Percentiles rank a stretch among this genome's conserved stretches.
phyloP scores from a whole-genome alignment of 2,329 filamentous ascomycete species.

The Cadophora malorum region DNA sequence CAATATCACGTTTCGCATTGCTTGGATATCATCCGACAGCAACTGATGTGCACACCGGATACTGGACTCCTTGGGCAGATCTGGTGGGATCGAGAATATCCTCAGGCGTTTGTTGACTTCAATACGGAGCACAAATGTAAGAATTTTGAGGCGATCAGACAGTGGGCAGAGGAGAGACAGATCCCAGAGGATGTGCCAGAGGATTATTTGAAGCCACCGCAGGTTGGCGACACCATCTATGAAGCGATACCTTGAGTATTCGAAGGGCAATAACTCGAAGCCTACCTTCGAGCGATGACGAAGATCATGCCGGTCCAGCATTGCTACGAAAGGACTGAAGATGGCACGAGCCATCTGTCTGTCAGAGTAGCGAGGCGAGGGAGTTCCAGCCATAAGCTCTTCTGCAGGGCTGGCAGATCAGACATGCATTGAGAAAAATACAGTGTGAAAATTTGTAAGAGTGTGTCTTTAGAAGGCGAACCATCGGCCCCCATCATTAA shows the following conservation, averaged over 20 bases:
- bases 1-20: conserved; percentile 60
- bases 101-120: conserved; percentile 57
- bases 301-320: background rate
- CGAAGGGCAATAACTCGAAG: background rate
- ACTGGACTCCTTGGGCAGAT: conserved; percentile 60
- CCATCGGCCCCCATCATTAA: background rate
- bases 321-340: background rate
- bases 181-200: conserved; percentile 40
- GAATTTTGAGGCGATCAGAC: conserved; percentile 57
- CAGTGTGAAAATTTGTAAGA: background rate
- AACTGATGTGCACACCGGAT: conserved; percentile 61
- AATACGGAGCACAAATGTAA: conserved; percentile 60
- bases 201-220: conserved; percentile 41
- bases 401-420: background rate
- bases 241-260: conserved; percentile 37
- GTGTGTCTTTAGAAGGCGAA: background rate
- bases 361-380: no score
- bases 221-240: conserved; percentile 35
- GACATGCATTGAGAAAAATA: background rate
- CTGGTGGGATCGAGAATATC: conserved; percentile 54
- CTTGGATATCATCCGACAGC: conserved; percentile 60
- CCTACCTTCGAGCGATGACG: background rate
- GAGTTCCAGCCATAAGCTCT: no score
- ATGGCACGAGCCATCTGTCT: background rate
- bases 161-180: conserved; percentile 58